Evolutionary conservation across 1,284 basidiomycete species (phyloP).

Genomic region (Trametes hirsuta): DNA sequence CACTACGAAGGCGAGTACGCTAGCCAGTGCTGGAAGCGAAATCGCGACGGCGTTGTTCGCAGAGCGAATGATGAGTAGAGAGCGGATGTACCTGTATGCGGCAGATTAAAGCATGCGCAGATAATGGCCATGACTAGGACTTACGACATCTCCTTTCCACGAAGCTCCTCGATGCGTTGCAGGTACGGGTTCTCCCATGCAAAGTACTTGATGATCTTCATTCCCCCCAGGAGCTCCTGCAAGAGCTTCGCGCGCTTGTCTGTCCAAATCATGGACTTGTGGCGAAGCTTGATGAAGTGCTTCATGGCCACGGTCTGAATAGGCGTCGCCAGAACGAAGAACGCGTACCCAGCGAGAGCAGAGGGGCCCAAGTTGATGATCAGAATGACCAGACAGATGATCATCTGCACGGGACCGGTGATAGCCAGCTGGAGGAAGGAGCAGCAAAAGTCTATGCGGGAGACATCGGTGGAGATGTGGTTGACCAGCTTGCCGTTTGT

Average conservation of each 20-base stretch:
- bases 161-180: slow-evolving; percentile 69
- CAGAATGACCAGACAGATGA: slow-evolving; percentile 71
- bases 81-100: slow-evolving; percentile 64
- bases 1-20: slow-evolving; percentile 85
- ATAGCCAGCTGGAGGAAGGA: slow-evolving; percentile 85
- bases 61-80: slow-evolving; percentile 73
- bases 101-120: background rate
- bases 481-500: slow-evolving; percentile 89
- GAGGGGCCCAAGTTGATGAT: slow-evolving; percentile 77
- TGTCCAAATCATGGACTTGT: slow-evolving; percentile 88
- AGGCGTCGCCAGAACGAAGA: slow-evolving; percentile 72
- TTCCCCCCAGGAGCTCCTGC: slow-evolving; percentile 83
- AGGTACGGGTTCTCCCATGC: slow-evolving; percentile 82
- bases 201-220: slow-evolving; percentile 91
- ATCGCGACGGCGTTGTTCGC: slow-evolving; percentile 71
- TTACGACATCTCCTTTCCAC: slow-evolving; percentile 73
- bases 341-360: slow-evolving; percentile 82
- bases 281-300: slow-evolving; percentile 70
- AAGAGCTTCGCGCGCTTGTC: slow-evolving; percentile 85
- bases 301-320: slow-evolving; percentile 79
- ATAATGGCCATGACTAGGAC: background rate
- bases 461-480: slow-evolving; percentile 92
- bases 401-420: slow-evolving; percentile 75
- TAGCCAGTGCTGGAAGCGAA: slow-evolving; percentile 79
- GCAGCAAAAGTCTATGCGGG: slow-evolving; percentile 87